These are phyloP conservation scores for Raffaelea arxii DNA, from an alignment of 2,329 filamentous ascomycete genomes.

Conservation along the genomic window DNA sequence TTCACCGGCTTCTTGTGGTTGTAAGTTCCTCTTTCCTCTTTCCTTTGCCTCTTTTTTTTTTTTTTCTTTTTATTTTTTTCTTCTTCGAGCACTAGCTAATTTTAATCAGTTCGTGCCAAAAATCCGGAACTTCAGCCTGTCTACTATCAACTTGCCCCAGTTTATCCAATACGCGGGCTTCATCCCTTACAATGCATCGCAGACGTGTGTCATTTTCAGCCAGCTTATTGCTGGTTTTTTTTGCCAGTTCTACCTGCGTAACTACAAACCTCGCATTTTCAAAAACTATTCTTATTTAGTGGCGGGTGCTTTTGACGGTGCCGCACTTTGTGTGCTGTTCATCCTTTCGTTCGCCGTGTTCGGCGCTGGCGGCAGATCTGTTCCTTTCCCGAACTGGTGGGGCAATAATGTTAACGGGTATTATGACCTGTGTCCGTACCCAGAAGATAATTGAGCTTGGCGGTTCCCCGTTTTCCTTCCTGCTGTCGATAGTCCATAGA, in stretches of 20 bases:
- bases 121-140: constrained; percentile 28
- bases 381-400: constrained; percentile 43
- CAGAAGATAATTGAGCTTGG: no score
- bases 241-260: constrained; percentile 41
- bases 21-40: constrained; percentile 21
- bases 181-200: constrained; percentile 43
- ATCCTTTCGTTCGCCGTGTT: constrained; percentile 47
- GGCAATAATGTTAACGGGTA: constrained; percentile 39
- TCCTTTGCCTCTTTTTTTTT: neutral
- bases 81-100: constrained; percentile 1
- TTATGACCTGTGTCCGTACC: constrained; percentile 36
- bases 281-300: constrained; percentile 44
- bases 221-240: constrained; percentile 33
- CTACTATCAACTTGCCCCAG: constrained; percentile 41
- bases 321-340: constrained; percentile 36
- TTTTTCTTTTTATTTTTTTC: neutral
- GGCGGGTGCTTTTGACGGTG: constrained; percentile 43
- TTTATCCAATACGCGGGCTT: constrained; percentile 45
- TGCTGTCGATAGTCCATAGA: no score
- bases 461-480: no score
- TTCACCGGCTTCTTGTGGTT: constrained; percentile 32
- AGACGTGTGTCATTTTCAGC: constrained; percentile 44
- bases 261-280: constrained; percentile 41
- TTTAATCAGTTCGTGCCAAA: constrained; percentile 33
- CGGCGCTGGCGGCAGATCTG: constrained; percentile 30